Conservation (phyloP, 495 filamentous ascomycete species). For the Neurospora intermedia region DNA sequence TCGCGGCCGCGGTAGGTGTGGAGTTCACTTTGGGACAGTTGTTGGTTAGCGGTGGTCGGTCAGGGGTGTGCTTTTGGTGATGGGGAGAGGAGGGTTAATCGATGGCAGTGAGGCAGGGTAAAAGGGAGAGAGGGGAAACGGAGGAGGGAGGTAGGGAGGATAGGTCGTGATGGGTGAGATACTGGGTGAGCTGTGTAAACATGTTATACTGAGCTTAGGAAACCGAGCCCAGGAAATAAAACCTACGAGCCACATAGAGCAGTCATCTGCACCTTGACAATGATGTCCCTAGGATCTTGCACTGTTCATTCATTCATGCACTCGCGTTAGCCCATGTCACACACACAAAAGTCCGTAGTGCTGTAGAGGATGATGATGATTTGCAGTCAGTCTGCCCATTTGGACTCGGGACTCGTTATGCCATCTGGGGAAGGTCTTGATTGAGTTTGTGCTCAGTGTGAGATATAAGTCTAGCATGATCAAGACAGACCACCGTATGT, state of each 20-base stretch:
- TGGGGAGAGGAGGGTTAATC: no score
- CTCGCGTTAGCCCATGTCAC: conserved; percentile 13
- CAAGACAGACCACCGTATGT: no score
- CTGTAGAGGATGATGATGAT: background rate
- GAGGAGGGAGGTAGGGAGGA: no score
- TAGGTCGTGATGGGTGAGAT: background rate
- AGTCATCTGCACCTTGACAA: conserved; percentile 77
- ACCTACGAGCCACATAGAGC: conserved; percentile 85
- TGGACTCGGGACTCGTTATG: background rate
- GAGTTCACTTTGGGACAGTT: conserved; percentile 53
- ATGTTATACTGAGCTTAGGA: no score
- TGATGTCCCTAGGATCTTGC: conserved; percentile 60
- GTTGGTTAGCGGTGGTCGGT: background rate
- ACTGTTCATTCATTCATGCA: conserved; percentile 34
- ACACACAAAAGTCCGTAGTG: background rate
- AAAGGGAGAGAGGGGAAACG: no score
- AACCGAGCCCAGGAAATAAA: no score
- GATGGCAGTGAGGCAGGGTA: no score
- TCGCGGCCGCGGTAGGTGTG: conserved; percentile 84
- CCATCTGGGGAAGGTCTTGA: no score
- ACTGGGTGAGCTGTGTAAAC: no score
- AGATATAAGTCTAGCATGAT: no score
- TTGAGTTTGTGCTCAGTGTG: no score
- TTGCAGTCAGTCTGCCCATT: background rate
- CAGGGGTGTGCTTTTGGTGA: no score